A percentile compares a stretch with the other conserved stretches of the same genome.
Conservation (phyloP, 257 asterid genomes). For the Linaria vulgaris region DNA sequence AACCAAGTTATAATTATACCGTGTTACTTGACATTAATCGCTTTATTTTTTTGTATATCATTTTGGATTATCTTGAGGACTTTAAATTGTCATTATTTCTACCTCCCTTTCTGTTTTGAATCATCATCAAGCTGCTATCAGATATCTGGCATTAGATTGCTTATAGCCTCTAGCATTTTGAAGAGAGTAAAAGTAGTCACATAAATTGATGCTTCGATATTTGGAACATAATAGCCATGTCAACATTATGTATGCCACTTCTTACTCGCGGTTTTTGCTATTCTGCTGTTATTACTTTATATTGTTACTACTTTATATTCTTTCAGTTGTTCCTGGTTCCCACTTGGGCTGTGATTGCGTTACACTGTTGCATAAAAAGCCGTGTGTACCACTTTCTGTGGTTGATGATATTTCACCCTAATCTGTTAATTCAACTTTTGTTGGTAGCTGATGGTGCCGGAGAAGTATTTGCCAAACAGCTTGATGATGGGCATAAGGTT, state of each 20-base stretch:
- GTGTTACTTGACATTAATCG: neutral
- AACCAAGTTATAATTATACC: no score
- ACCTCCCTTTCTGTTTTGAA: neutral
- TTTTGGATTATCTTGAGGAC: neutral
- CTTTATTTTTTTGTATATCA: neutral
- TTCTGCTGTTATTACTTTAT: conserved; percentile 19
- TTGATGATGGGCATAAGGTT: conserved; percentile 77
- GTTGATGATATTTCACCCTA: conserved; percentile 25
- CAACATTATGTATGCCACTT: neutral
- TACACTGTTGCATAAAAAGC: conserved; percentile 1
- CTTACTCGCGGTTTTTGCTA: neutral
- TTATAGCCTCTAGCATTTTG: conserved; percentile 9
- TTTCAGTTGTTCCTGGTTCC: conserved; percentile 6
- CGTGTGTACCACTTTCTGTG: conserved; percentile 20
- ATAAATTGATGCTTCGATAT: neutral
- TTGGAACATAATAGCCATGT: conserved; percentile 5
- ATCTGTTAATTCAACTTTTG: conserved; percentile 29
- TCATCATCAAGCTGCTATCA: conserved; percentile 11
- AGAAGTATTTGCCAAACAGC: conserved; percentile 71
- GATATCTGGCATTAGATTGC: neutral
- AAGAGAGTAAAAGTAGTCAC: neutral
- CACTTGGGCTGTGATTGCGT: conserved; percentile 14
- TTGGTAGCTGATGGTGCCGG: conserved; percentile 67
- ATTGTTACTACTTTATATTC: conserved; percentile 14
- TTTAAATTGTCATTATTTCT: neutral